Conservation (phyloP, 306 rosid species). For the Macrotyloma uniflorum region DNA sequence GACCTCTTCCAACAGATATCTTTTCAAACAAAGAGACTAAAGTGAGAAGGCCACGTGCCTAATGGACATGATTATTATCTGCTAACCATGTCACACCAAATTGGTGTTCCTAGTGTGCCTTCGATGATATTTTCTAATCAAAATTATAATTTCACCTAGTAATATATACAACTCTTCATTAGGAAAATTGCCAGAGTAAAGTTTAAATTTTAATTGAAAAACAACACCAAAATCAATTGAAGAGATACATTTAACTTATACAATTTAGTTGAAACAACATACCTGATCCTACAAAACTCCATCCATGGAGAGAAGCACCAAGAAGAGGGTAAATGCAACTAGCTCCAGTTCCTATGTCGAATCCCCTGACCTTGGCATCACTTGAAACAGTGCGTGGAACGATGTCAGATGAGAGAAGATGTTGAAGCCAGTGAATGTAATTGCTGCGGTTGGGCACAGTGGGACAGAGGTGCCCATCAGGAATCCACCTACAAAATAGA, state of each 20-base stretch:
- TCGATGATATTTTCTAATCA: neutral
- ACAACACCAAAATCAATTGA: neutral
- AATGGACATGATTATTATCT: too few relatives aligned
- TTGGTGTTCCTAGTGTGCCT: too few relatives aligned
- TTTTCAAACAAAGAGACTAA: too few relatives aligned
- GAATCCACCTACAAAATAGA: constrained; percentile 80
- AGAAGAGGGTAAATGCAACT: constrained; percentile 96
- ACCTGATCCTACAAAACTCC: constrained; percentile 97
- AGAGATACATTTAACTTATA: neutral
- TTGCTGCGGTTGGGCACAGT: constrained; percentile 92
- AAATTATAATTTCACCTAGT: neutral
- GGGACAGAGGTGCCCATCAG: constrained; percentile 93
- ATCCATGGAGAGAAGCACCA: constrained; percentile 81
- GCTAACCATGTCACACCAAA: too few relatives aligned
- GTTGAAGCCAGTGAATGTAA: constrained; percentile 89
- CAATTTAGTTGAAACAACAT: neutral
- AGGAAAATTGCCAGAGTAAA: neutral
- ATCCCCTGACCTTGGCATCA: constrained; percentile 63
- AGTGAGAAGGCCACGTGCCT: too few relatives aligned
- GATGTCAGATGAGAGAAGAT: constrained; percentile 71
- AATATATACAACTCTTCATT: neutral
- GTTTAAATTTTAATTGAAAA: neutral
- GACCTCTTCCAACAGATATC: too few relatives aligned
- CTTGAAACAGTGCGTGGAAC: constrained; percentile 42
- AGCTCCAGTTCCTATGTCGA: constrained; percentile 96